Base-by-base conservation (phyloP, 2,329 filamentous ascomycete genomes). In the Exophiala spinifera region DNA sequence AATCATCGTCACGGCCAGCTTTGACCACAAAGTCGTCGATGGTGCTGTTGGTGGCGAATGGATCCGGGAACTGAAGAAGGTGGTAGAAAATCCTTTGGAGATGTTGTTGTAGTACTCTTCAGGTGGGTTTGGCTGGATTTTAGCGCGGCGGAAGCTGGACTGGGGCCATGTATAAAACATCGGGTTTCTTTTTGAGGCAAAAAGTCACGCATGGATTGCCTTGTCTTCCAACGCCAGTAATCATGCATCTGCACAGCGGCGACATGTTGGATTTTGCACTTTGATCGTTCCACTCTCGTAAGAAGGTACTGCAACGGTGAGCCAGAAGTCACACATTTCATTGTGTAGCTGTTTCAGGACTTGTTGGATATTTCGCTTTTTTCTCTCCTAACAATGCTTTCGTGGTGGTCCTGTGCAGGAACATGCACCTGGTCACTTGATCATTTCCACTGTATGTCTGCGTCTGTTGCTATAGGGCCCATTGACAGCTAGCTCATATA, bases 1-100 rank as follows among this genome's bases (percentile, higher is more conserved):
- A 81, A 96, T 99, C 68, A 84, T 88, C 59, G 86, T 99, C 56
- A 97, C 91, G 36, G 92, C 80, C 68, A 95, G 89, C 80, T 99
- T 99, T 73, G 94, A 99, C 80, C 94, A 99, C 85, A 96, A 96
- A 83, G 91, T 97, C 47, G 86, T 99, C 11, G 94, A 99, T 71
- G 94, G 94, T 61, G 94, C 91, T 37, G 89, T 97, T 55, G 95
- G 94, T 69, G 94, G 87, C 56, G 94, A 99, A 75, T 99, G 92
- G 85, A 90, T 99, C 75, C 85, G 84, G 74, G 94, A 95, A 79
- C 79, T 99, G 74, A 99, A 99, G 88, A 92, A 91, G 83, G 89
- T 91, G 49, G 79, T 99, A 57, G 94, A 99, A 85, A 96, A 96
- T 82, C 94, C 94, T 64, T 82, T 99, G 65, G 89, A 95, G 79